phyloP scores from a whole-genome alignment of 192 early-diverging fungal species.

The Podila minutissima region DNA sequence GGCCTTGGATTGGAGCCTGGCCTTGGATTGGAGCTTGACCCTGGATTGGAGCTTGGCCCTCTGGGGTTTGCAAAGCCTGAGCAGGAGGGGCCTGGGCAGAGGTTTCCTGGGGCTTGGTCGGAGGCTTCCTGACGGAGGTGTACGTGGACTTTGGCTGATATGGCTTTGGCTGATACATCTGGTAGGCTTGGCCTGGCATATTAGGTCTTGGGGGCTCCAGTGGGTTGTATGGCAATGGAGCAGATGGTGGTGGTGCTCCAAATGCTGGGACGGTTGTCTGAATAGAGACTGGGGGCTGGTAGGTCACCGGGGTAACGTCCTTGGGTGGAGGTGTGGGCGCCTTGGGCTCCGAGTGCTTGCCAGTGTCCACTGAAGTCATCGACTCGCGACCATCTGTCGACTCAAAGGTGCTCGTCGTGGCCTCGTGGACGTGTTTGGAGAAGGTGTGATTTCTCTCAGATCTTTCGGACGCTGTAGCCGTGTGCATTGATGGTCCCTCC shows the following conservation, averaged over 20 bases:
- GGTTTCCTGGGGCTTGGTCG: neutral
- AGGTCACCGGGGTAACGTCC: conserved; percentile 17
- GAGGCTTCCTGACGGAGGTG: conserved; percentile 19
- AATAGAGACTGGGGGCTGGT: conserved; percentile 9
- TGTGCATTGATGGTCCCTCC: neutral
- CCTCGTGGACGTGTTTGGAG: conserved; percentile 25
- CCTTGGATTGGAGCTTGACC: neutral
- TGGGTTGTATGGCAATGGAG: conserved; percentile 1
- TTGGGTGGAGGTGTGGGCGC: conserved; percentile 37
- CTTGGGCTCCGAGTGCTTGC: conserved; percentile 9
- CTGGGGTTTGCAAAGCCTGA: neutral
- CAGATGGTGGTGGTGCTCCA: neutral
- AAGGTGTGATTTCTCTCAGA: neutral
- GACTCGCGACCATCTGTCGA: conserved; percentile 21
- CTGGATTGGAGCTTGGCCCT: neutral
- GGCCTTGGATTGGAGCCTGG: neutral
- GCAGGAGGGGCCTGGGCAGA: neutral
- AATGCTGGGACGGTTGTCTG: neutral
- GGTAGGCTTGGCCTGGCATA: conserved; percentile 43
- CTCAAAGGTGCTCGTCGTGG: conserved; percentile 13
- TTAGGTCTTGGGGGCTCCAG: conserved; percentile 1
- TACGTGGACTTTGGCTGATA: conserved; percentile 44
- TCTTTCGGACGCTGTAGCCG: neutral
- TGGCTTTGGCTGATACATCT: conserved; percentile 46
- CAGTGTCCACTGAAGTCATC: conserved; percentile 25